phyloP scores from a whole-genome alignment of 331 rosid species.

The Phaseolus coccineus region DNA sequence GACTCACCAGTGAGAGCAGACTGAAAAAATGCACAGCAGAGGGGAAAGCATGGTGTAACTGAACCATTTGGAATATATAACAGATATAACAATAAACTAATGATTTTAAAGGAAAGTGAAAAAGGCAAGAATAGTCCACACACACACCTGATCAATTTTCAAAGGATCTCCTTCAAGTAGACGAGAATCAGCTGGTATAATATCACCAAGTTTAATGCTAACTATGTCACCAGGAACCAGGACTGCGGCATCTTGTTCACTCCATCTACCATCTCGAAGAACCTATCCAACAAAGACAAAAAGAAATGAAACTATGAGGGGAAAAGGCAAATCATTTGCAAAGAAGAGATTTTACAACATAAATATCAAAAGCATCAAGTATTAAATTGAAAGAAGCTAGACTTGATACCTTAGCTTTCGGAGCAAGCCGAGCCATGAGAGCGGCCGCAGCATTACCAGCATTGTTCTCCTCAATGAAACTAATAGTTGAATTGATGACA shows the following conservation, averaged over 20 bases:
- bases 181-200: slow-evolving; percentile 83
- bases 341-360: slow-evolving; percentile 19
- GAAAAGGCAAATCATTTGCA: slow-evolving; percentile 19
- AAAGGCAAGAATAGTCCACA: not conserved
- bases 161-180: slow-evolving; percentile 92
- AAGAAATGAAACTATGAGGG: slow-evolving; percentile 34
- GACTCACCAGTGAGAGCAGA: slow-evolving; percentile 96
- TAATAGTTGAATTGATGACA: slow-evolving; percentile 82
- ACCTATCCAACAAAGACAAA: slow-evolving; percentile 54
- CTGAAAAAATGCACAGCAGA: slow-evolving; percentile 57
- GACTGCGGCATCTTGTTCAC: slow-evolving; percentile 71
- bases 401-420: slow-evolving; percentile 79
- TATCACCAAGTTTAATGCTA: slow-evolving; percentile 85
- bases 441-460: slow-evolving; percentile 96
- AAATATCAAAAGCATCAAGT: slow-evolving; percentile 1
- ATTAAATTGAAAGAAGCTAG: slow-evolving; percentile 13
- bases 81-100: not conserved
- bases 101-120: slow-evolving; percentile 4
- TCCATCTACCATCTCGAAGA: slow-evolving; percentile 92
- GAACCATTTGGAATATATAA: slow-evolving; percentile 24
- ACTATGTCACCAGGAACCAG: slow-evolving; percentile 85
- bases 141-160: slow-evolving; percentile 81
- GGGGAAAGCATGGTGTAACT: slow-evolving; percentile 10
- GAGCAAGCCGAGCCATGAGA: slow-evolving; percentile 95
- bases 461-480: slow-evolving; percentile 93